phyloP scores from a whole-genome alignment of 148 eudicot genomes.

The Chenopodium suecicum region DNA sequence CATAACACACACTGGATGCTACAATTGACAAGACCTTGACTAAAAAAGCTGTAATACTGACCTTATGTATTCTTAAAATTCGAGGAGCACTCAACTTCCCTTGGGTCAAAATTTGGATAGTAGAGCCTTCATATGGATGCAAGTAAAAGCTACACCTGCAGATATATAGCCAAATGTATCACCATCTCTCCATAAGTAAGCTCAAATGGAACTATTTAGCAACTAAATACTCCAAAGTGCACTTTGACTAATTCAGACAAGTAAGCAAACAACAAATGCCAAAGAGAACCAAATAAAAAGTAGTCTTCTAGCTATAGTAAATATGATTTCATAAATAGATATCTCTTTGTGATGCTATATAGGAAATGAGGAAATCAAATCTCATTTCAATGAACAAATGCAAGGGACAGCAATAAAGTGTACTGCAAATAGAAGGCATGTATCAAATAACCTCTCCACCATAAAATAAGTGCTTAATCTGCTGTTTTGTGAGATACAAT shows the following conservation, averaged over 20 bases:
- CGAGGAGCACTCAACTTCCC: slow-evolving; percentile 99
- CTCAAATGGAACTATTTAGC: background rate
- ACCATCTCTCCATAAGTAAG: slow-evolving; percentile 5
- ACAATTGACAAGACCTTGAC: background rate
- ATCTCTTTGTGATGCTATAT: background rate
- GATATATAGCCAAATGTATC: slow-evolving; percentile 18
- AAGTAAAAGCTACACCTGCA: slow-evolving; percentile 93
- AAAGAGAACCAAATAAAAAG: background rate
- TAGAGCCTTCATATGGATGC: slow-evolving; percentile 86
- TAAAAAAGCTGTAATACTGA: slow-evolving; percentile 26
- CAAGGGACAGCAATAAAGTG: background rate
- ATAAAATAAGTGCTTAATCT: background rate
- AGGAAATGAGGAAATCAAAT: background rate
- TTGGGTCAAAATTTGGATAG: slow-evolving; percentile 82
- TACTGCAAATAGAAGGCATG: background rate
- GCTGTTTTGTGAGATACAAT: background rate
- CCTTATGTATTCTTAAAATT: slow-evolving; percentile 95
- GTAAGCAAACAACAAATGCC: background rate
- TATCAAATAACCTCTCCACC: background rate
- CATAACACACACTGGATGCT: slow-evolving; percentile 7
- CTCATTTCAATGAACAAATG: background rate
- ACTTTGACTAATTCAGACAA: background rate
- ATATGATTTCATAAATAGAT: background rate
- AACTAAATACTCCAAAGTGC: background rate
- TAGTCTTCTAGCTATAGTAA: background rate